Evolutionary conservation across 805 yeast genomes (phyloP), one percentile per base, ranked within the genome.

Genomic region (Wickerhamiella qilinensis): DNA sequence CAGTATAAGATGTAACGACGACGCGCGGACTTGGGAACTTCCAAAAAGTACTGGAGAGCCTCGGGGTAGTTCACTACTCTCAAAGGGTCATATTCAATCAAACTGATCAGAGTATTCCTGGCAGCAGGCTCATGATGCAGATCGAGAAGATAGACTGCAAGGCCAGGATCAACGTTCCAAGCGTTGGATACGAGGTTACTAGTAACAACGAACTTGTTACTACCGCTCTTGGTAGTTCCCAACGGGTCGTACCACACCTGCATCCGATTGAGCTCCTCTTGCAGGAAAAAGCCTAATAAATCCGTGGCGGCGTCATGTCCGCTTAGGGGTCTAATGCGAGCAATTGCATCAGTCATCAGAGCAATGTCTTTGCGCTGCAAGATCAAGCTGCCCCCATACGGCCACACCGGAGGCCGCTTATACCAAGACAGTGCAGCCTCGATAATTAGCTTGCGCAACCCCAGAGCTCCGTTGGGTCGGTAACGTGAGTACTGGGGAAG

Each of bases 371-470:
- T 71, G 45, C 74, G 75, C 37, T 76, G 73, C 52, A 75, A 75
- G 44, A 82, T 57, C 33, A 71, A 65, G 52, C 88, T 84, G 9
- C 84, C 77, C 3, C 98, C 97, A 60, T 68, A 85, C 14, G 97
- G 95, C 62, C 77, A 78, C 3, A 68, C 62, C 1, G 73, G 64
- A 17, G 71, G 64, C 34, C 62, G 66, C 19, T 64, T 65, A 53
- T 84, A 91, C 95, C 97, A 86, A 1, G 78, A 67, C 32, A 91
- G 64, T 0, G 78, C 69, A 15, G 83, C 84, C 40, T 71, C 73
- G 19, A 80, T 54, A 14, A 85, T 67, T 3, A 69, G 57, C 28
- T 60, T 60, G 1, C 71, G 68, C 46, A 85, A 57, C 2, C 56
- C 49, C 63, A 60, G 41, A 67, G 64, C 44, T 68, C 62, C 1